Conservation (phyloP, 768 basidiomycete genomes). For the Obba rivulosa region DNA sequence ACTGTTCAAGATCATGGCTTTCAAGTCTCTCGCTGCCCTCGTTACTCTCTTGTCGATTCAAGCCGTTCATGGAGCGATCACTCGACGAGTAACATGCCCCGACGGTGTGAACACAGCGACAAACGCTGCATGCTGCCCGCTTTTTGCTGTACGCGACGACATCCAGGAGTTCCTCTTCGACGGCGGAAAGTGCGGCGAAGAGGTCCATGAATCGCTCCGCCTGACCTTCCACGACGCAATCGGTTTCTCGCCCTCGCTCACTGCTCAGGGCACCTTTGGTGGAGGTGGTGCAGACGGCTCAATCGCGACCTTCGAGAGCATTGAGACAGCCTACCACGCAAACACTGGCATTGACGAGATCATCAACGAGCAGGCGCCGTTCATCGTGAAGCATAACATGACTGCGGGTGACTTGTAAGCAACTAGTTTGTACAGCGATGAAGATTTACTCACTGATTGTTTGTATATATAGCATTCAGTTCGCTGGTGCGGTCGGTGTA, state of each 20-base stretch:
- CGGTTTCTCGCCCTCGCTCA: slow-evolving; percentile 14
- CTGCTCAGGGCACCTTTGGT: slow-evolving; percentile 10
- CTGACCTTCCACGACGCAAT: slow-evolving; percentile 24
- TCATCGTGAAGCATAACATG: slow-evolving; percentile 13
- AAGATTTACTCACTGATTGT: neutral
- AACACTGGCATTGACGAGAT: slow-evolving; percentile 20
- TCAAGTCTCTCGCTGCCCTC: slow-evolving; percentile 3
- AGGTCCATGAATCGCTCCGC: slow-evolving; percentile 26
- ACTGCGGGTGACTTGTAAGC: slow-evolving; percentile 17
- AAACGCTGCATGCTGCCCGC: slow-evolving; percentile 12
- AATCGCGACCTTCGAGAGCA: slow-evolving; percentile 15
- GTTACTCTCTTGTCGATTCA: neutral
- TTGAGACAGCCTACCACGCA: slow-evolving; percentile 19
- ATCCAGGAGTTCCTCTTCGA: slow-evolving; percentile 30
- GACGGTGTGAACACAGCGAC: slow-evolving; percentile 12
- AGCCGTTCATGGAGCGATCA: slow-evolving; percentile 6
- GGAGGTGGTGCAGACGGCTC: slow-evolving; percentile 19
- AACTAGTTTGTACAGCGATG: no score
- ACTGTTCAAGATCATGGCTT: slow-evolving; percentile 1
- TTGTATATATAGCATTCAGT: slow-evolving; percentile 15
- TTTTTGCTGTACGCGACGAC: slow-evolving; percentile 15
- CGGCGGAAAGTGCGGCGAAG: slow-evolving; percentile 29
- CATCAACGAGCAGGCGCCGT: slow-evolving; percentile 13
- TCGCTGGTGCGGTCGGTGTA: slow-evolving; percentile 22
- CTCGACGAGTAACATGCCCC: slow-evolving; percentile 16